Evolutionary conservation across 805 yeast genomes (phyloP).

Genomic region (Blastobotrys parvus): DNA sequence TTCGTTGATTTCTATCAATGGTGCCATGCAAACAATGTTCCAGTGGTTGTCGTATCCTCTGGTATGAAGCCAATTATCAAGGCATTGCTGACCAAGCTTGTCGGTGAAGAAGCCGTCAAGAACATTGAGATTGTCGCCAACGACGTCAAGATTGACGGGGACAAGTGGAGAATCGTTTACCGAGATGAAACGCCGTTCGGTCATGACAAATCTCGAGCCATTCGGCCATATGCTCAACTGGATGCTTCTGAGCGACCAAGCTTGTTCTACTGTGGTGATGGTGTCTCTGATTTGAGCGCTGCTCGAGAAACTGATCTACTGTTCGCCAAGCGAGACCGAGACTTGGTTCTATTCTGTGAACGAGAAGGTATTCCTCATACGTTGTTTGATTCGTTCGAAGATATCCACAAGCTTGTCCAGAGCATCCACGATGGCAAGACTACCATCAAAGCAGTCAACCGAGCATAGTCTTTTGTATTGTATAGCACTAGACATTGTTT

Average conservation of each 20-base stretch:
- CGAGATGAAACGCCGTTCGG: constrained; percentile 85
- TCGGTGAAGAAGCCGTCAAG: constrained; percentile 66
- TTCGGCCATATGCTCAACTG: constrained; percentile 37
- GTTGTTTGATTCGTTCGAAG: constrained; percentile 69
- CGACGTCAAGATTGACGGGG: constrained; percentile 48
- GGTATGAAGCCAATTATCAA: constrained; percentile 92
- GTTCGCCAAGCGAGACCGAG: constrained; percentile 90
- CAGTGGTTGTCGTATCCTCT: constrained; percentile 78
- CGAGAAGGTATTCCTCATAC: constrained; percentile 75
- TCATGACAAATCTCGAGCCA: constrained; percentile 86
- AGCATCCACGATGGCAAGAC: constrained; percentile 40
- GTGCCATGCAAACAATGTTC: constrained; percentile 64
- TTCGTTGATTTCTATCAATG: constrained; percentile 74
- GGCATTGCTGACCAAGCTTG: constrained; percentile 62
- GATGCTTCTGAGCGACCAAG: constrained; percentile 43
- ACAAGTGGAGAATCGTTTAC: constrained; percentile 77
- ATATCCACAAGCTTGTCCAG: constrained; percentile 58
- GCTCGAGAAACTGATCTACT: constrained; percentile 90
- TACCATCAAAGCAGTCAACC: constrained; percentile 17
- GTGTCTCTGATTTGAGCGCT: constrained; percentile 90
- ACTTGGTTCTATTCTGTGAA: constrained; percentile 76
- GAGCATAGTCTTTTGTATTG: not conserved
- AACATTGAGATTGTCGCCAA: constrained; percentile 78
- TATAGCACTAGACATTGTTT: not conserved
- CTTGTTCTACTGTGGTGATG: constrained; percentile 94